Conservation (phyloP, 352 stramenopile species). For the Pythium aphanidermatum region DNA sequence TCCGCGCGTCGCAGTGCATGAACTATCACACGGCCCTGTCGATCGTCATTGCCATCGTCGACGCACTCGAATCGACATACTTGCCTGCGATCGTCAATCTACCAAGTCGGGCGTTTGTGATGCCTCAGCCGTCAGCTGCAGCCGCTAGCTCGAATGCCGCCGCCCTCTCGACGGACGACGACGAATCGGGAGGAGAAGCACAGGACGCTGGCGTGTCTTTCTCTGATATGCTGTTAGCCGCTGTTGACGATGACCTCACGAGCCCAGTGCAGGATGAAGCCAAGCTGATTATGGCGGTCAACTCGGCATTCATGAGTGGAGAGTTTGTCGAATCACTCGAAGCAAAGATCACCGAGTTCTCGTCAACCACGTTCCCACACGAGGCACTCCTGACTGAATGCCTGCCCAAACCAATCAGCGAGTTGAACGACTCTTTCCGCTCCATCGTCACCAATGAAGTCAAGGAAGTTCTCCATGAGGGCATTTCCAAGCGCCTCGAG, state of each 20-base stretch:
- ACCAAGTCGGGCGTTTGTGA: constrained; percentile 48
- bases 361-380: constrained; percentile 31
- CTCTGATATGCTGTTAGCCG: constrained; percentile 70
- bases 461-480: constrained; percentile 45
- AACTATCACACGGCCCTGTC: constrained; percentile 80
- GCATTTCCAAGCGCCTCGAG: constrained; percentile 38
- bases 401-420: constrained; percentile 59
- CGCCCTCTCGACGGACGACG: background rate
- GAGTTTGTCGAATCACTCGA: constrained; percentile 63
- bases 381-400: constrained; percentile 63
- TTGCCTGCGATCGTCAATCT: constrained; percentile 67
- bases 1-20: constrained; percentile 65
- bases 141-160: constrained; percentile 3
- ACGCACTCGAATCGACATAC: constrained; percentile 76
- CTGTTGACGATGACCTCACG: constrained; percentile 73
- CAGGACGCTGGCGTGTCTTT: constrained; percentile 51
- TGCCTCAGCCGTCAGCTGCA: constrained; percentile 28
- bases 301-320: constrained; percentile 74
- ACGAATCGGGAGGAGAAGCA: constrained; percentile 19
- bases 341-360: constrained; percentile 54
- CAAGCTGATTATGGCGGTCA: constrained; percentile 85
- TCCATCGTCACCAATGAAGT: constrained; percentile 72
- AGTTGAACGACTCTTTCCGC: constrained; percentile 64
- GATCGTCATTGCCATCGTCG: constrained; percentile 78
- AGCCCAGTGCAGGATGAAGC: constrained; percentile 55